Base-by-base conservation (phyloP, 305 asterid genomes). In the Ajuga reptans region DNA sequence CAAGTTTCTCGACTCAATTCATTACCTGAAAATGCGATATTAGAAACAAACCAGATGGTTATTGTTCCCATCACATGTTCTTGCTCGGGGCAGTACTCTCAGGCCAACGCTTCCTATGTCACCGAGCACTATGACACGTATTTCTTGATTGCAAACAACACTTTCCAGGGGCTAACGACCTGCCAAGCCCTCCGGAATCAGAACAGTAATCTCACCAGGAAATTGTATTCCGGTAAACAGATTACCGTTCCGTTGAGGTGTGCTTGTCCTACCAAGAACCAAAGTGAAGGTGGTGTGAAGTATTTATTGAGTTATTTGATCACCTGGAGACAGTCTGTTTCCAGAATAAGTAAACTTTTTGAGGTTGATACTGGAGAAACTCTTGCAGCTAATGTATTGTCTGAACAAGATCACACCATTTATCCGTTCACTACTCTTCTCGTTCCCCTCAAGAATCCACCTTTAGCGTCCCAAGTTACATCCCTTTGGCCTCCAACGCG, bases 1-100 rank as follows among this genome's bases (percentile, higher is more conserved):
- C 69, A 82, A n/a, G 69, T 92, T 39, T 74, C 97, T 7, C 81
- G 21, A 8, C 81, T 92, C 79, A 92, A 92, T 50, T 81, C 88
- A 0, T 85, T 88, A 17, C 34, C 91, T 2, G 64, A 45, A 27
- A 70, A 50, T 46, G 24, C 85, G 0, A 42, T 50, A 0, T 79
- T 90, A 45, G 74, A 69, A 1, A 16, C 83, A 0, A 50, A 61
- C 50, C 79, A 63, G 8, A 12, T 71, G 64, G 86, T 92, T 15
- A 86, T 92, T 37, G 81, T 87, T 31, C 97, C 98, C 0, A 85
- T 84, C 1, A 85, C 75, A 1, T 92, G 98, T 52, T 92, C 98
- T 17, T 92, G 96, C 68, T 78, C 92, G 14, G 94, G 91, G 27
- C 73, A 68, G 41, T 56, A 36, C 34, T 88, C 82, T 52, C 96